Percentiles rank a stretch among this genome's conserved stretches.
Evolutionary conservation across 1,284 basidiomycete genomes (phyloP).

Genomic region (Lignosus rhinocerotis): DNA sequence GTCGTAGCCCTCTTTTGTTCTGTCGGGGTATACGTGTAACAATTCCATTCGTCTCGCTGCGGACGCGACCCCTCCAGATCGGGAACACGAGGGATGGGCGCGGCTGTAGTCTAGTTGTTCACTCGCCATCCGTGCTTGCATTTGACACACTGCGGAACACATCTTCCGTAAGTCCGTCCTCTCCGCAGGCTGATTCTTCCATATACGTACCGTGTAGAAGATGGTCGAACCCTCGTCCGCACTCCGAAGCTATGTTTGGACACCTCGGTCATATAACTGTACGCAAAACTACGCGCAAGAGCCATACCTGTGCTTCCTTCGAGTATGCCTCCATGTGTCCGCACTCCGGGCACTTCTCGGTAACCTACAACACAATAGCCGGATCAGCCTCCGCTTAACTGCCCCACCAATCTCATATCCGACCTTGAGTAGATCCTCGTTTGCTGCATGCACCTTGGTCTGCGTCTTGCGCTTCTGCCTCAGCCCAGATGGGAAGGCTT

Average conservation of each 20-base stretch:
- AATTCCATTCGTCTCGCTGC: slow-evolving; percentile 7
- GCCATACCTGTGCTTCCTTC: slow-evolving; percentile 71
- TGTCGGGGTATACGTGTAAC: slow-evolving; percentile 83
- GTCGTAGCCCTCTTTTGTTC: slow-evolving; percentile 86
- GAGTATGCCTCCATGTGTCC: slow-evolving; percentile 81
- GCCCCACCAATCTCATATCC: background rate
- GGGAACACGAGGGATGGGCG: background rate
- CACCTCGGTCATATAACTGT: background rate
- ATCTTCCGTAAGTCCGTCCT: slow-evolving; percentile 1
- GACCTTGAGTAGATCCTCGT: slow-evolving; percentile 75
- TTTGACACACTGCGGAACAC: slow-evolving; percentile 53
- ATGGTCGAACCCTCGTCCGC: slow-evolving; percentile 92
- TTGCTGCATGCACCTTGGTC: slow-evolving; percentile 78
- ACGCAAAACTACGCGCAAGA: background rate
- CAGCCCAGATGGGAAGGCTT: slow-evolving; percentile 91
- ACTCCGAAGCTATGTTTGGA: slow-evolving; percentile 66
- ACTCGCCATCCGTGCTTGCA: slow-evolving; percentile 79
- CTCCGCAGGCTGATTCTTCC: background rate
- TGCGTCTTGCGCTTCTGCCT: slow-evolving; percentile 90
- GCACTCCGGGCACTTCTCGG: slow-evolving; percentile 92
- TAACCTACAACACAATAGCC: slow-evolving; percentile 61
- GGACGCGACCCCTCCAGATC: background rate
- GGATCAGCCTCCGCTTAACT: background rate
- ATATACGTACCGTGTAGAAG: slow-evolving; percentile 64
- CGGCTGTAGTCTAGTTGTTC: slow-evolving; percentile 53